Evolutionary conservation across 163 green algal genomes (phyloP).

Genomic region (Chlorella variabilis): DNA sequence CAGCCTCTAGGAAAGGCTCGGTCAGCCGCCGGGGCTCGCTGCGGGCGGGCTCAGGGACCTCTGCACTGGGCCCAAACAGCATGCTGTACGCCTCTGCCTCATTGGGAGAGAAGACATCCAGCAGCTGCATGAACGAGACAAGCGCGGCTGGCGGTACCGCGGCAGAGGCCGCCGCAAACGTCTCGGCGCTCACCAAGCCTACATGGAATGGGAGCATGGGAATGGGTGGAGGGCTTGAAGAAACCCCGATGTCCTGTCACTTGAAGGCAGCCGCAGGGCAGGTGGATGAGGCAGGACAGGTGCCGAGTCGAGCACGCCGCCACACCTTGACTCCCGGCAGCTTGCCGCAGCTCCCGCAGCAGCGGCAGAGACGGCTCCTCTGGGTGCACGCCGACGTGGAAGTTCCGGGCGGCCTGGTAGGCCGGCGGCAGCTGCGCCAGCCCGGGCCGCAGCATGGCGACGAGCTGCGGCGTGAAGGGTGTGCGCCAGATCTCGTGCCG

Average conservation of each 20-base stretch:
- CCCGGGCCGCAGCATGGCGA: conserved; percentile 20
- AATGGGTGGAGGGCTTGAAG: neutral
- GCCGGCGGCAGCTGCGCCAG: conserved; percentile 2
- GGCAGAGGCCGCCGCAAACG: conserved; percentile 38
- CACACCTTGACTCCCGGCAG: neutral
- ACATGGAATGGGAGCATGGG: neutral
- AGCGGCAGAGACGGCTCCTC: neutral
- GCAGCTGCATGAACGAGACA: conserved; percentile 23
- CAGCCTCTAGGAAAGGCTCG: conserved; percentile 33
- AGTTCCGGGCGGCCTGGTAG: neutral
- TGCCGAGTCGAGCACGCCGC: too few species aligned
- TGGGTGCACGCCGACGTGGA: conserved; percentile 28
- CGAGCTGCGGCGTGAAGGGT: neutral
- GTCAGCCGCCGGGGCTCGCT: conserved; percentile 3
- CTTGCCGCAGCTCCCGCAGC: conserved; percentile 1
- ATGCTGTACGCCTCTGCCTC: conserved; percentile 28
- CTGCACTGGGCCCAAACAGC: neutral
- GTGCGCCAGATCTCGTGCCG: conserved; percentile 60
- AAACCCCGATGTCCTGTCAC: too few species aligned
- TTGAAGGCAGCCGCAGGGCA: neutral
- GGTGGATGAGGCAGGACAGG: too few species aligned
- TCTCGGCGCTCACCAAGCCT: conserved; percentile 55
- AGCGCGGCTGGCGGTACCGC: conserved; percentile 17
- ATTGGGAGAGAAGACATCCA: conserved; percentile 55
- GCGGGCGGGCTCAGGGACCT: neutral